Base-by-base conservation (phyloP, 106 monocot species). In the Narthecium ossifragum region DNA sequence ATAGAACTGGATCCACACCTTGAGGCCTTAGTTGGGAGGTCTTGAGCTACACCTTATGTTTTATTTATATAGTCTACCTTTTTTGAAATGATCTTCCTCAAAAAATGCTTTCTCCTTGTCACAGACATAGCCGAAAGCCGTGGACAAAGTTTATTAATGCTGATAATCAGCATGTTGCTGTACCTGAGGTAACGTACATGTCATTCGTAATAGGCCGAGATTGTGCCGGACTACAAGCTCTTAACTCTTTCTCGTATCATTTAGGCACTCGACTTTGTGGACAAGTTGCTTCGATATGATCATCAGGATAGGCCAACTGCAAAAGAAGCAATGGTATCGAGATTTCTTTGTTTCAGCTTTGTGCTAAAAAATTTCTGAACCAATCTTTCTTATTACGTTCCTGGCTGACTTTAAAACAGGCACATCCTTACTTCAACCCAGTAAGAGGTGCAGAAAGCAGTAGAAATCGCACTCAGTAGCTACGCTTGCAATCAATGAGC, bases 281-380 rank as follows among this genome's bases (percentile, higher is more conserved):
- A 90, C 55, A 90, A 75, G 69, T 65, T 98, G 34, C 76, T 98
- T 29, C 69, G 84, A 21, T 90, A 84, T 36, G 90, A 98, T 74
- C 96, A 98, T 57, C 84, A 98, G 68, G 96, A 90, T 57, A 84
- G 96, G 63, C 78, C 65, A 43, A 98, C 86, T 32, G 96, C 96
- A 29, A 98, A 90, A 70, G 96, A 98, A 72, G 90, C 90, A 22
- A 90, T 98, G 90, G 90, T 86, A 78, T 40, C 24, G 20, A 21
- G 26, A 37, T 18, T 38, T 22, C 30, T 23, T 10, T n/a, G 1
- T 65, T 9, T 40, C 10, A 22, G 20, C 21, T 17, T 46, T 26
- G 8, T 12, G 22, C 53, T 17, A 12, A 8, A 34, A 34, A 48
- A 27, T 23, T 34, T 34, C 14, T 18, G 0, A 22, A 24, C 18